Conservation (phyloP, 768 basidiomycete species). For the Terana coerulea region DNA sequence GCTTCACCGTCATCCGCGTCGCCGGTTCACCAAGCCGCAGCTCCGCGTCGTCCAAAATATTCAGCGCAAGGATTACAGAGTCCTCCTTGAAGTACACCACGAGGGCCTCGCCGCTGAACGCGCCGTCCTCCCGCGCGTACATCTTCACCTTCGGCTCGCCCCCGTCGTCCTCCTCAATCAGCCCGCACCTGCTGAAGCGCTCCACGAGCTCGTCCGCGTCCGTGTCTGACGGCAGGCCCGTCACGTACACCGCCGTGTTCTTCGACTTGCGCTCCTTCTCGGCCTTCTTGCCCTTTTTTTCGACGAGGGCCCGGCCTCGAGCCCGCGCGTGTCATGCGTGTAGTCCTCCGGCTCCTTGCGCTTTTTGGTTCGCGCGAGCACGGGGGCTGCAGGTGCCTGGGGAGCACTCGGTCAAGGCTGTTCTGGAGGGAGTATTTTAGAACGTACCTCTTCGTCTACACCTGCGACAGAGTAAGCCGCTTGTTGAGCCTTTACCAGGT, state of each 20-base stretch:
- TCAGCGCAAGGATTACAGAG: slow-evolving; percentile 81
- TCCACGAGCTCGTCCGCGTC: slow-evolving; percentile 72
- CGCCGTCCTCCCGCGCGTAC: slow-evolving; percentile 84
- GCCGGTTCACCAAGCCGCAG: slow-evolving; percentile 76
- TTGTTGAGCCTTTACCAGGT: slow-evolving; percentile 84
- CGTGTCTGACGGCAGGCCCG: slow-evolving; percentile 74
- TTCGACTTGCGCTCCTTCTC: slow-evolving; percentile 71
- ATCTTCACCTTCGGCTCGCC: slow-evolving; percentile 94
- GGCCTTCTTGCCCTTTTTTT: slow-evolving; percentile 46
- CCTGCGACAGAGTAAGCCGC: slow-evolving; percentile 91
- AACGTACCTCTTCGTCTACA: slow-evolving; percentile 87
- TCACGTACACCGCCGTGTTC: slow-evolving; percentile 91
- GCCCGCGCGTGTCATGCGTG: slow-evolving; percentile 48
- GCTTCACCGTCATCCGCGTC: slow-evolving; percentile 68
- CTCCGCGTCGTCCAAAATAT: slow-evolving; percentile 88
- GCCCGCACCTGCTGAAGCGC: slow-evolving; percentile 88
- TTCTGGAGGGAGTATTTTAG: not conserved
- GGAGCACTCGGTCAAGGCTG: not conserved
- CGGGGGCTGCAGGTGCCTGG: slow-evolving; percentile 85
- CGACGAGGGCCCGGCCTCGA: slow-evolving; percentile 47
- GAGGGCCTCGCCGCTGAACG: slow-evolving; percentile 91
- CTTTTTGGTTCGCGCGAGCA: slow-evolving; percentile 77
- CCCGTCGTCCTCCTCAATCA: slow-evolving; percentile 90
- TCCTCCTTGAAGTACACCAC: slow-evolving; percentile 98
- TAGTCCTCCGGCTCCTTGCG: slow-evolving; percentile 72